A percentile compares a stretch with the other conserved stretches of the same genome.
Conservation (phyloP, 441 rosid species). For the Theobroma grandiflorum region DNA sequence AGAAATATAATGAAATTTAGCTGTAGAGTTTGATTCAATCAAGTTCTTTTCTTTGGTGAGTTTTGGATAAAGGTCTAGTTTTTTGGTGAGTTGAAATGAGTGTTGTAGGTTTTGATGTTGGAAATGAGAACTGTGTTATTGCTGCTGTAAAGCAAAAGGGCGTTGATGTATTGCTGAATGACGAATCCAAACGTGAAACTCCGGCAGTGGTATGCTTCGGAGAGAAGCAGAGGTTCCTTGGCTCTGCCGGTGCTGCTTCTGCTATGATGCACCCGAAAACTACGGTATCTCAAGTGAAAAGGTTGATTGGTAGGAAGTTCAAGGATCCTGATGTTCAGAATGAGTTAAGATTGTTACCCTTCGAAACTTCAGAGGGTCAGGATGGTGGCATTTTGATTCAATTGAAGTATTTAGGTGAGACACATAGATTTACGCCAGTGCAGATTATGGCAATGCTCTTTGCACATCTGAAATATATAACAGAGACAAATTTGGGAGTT, state of each 20-base stretch:
- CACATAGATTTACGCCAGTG: conserved; percentile 66
- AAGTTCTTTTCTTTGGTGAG: neutral
- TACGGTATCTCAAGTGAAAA: conserved; percentile 84
- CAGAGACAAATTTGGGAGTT: conserved; percentile 73
- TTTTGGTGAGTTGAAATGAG: conserved; percentile 54
- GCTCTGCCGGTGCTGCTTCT: conserved; percentile 91
- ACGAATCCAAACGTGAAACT: conserved; percentile 94
- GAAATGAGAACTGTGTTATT: conserved; percentile 89
- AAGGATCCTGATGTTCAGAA: conserved; percentile 69
- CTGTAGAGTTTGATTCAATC: conserved; percentile 7
- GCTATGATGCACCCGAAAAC: conserved; percentile 85
- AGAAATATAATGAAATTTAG: neutral
- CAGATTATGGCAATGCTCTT: conserved; percentile 91
- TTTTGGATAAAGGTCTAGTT: neutral
- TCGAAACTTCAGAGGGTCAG: conserved; percentile 65
- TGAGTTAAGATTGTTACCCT: conserved; percentile 74
- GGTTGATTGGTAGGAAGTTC: conserved; percentile 77
- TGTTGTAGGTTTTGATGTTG: conserved; percentile 92
- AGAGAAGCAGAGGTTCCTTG: conserved; percentile 91
- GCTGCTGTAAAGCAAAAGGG: conserved; percentile 87
- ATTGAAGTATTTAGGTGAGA: conserved; percentile 75
- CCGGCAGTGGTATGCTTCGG: conserved; percentile 83
- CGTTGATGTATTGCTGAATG: conserved; percentile 86
- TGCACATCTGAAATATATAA: conserved; percentile 81
- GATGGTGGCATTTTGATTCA: conserved; percentile 76